Evolutionary conservation across 176 grass and related monocot species (phyloP), one percentile per base, ranked within the genome.

Genomic region (Musa troglodytarum): DNA sequence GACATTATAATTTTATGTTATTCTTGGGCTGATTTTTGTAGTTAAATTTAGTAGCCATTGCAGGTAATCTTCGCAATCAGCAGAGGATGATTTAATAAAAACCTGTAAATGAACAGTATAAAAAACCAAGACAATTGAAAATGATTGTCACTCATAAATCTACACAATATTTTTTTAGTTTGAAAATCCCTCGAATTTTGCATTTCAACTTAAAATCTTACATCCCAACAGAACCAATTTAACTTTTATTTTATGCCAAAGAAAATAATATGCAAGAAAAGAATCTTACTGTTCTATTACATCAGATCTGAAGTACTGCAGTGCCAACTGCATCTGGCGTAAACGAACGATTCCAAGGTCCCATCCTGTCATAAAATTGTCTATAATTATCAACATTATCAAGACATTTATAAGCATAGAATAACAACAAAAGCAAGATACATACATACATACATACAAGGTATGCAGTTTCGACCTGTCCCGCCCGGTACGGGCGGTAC

Each of bases 271-370:
- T 61, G 57, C 57, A 19, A 61, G 52, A 70, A 53, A 85, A 87
- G 55, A 51, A 83, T 81, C 90, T 93, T 93, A 98, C 94, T 88
- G 83, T 84, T 98, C 88, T 86, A 98, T 78, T 63, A 93, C 86
- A 75, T 74, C 50, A 43, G 79, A 85, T 82, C 85, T 93, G 34
- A 81, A 83, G 83, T 91, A 91, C 69, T 89, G 90, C 82, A 98
- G 77, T 26, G 86, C 80, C 77, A 98, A 88, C 73, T 98, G 90
- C 82, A 98, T 83, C 83, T 87, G 89, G 74, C 94, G 88, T 15
- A 98, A 74, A 76, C 94, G 85, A 82, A 86, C 86, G 53, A 93
- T 22, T 89, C 89, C 91, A 78, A 93, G 68, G 68, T 87, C 86
- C 94, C 90, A 98, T 83, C 90, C 94, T 98, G 90, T 10, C 76